Evolutionary conservation across 2,329 filamentous ascomycete species (phyloP), one percentile per base, ranked within the genome.

Genomic region (Penicillium sclerotigenum): DNA sequence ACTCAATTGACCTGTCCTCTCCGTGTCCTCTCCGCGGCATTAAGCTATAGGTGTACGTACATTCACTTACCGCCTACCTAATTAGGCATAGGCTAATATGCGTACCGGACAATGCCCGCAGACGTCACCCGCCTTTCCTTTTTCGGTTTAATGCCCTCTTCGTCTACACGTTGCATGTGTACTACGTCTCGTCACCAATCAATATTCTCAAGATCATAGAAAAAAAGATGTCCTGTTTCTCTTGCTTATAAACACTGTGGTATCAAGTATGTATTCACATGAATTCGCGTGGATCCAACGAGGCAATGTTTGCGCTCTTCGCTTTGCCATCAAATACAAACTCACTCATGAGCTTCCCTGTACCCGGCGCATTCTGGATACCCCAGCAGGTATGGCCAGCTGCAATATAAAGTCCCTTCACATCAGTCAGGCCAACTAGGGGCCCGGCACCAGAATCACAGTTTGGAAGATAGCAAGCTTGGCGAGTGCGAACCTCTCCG

Each of bases 321-420:
- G 87, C 83, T 57, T 77, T 74, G 0, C 89, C 89, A 52, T 92
- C 89, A 66, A 92, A 85, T 2, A 94, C 77, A 73, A 89, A 85
- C 73, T 93, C 89, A 36, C 88, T 87, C 78, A 94, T 87, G 37
- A 93, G 72, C 74, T 87, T 90, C 4, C 90, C 90, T 8, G 93
- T 97, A 1, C 83, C 94, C 1, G 93, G 92, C 0, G 87, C 91
- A 76, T 99, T 97, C 77, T 97, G 93, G 22, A 99, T 96, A 0
- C 94, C 94, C 94, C 94, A 99, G 76, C 93, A 97, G 1, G 91
- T 96, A 78, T 99, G 94, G 0, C 94, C 94, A 0, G 90, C 83
- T 0, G 94, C 94, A 57, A 97, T 79, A 72, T 88, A 87, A 41
- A 97, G 68, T 0, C 92, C 91, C 7, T 85, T 83, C 0, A 87